phyloP scores from a whole-genome alignment of 1,284 basidiomycete genomes.

The Cutaneotrichosporon daszewskae region DNA sequence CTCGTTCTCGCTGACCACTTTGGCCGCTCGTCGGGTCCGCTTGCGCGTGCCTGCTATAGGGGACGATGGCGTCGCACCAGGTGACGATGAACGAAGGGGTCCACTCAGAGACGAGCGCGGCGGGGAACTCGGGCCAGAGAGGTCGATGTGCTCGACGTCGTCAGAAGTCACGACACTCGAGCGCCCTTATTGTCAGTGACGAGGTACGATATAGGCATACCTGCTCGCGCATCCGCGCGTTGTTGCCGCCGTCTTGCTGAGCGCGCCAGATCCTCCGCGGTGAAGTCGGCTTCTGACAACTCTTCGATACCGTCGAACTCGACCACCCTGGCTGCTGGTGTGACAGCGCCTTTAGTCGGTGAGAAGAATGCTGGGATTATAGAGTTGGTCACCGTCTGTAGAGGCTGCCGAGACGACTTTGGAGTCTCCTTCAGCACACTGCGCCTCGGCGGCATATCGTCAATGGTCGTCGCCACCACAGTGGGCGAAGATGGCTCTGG shows the following conservation, averaged over 20 bases:
- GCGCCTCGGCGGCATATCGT: not conserved
- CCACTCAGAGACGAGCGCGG: conserved; percentile 1
- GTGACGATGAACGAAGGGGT: not conserved
- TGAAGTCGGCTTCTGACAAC: conserved; percentile 7
- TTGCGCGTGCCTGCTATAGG: not conserved
- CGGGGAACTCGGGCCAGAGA: conserved; percentile 1
- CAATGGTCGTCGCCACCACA: not conserved
- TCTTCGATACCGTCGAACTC: conserved; percentile 13
- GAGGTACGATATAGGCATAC: not conserved
- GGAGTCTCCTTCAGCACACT: too few species aligned
- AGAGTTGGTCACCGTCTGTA: not conserved
- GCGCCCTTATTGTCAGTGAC: not conserved
- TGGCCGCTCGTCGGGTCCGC: not conserved
- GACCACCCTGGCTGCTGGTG: too few species aligned
- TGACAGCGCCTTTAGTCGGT: not conserved
- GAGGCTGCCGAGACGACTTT: too few species aligned
- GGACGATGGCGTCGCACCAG: not conserved
- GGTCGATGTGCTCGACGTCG: conserved; percentile 2
- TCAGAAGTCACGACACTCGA: not conserved
- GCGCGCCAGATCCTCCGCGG: conserved; percentile 2
- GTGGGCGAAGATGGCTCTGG: not conserved
- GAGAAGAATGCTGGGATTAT: not conserved
- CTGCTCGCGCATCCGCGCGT: not conserved
- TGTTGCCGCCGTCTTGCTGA: conserved; percentile 2
- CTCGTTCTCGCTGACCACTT: not conserved